Base-by-base conservation (phyloP, 148 eudicot species). In the Amaranthus hypochondriacus region DNA sequence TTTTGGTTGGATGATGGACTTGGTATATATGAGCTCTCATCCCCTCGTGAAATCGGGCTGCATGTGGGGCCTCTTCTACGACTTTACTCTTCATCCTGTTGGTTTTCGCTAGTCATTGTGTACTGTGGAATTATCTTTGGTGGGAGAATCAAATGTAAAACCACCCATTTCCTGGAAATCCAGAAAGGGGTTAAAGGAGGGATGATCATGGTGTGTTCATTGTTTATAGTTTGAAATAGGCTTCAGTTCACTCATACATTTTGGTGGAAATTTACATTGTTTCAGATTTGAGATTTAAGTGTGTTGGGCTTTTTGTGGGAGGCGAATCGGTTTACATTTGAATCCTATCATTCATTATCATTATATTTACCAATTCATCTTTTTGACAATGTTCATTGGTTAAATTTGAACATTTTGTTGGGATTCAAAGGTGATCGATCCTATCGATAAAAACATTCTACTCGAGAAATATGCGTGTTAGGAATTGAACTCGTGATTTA, bases 241-340 rank as follows among this genome's bases (percentile, higher is more conserved):
- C 52, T 55, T 67, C 18, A 18, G 18, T 18, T 18, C 65, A 47
- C 48, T 43, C 42, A 77, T 57, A 71, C 56, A 14, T 49, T 15
- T 52, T 47, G 74, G 56, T 43, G 51, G 67, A 62, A 42, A 12
- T 62, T 62, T 63, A 51, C 60, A 57, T 63, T 76, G 43, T 62
- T 76, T 53, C 55, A 70, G 69, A 51, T 76, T 76, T 76, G 69
- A 70, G 69, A 51, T 76, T 76, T 76, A 62, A 70, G 12, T 53
- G 63, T 70, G 13, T 70, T 54, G 44, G 62, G 55, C 21, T 49
- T 50, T 28, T 62, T 61, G 7, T 76, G 47, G 15, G 61, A 61
- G 62, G 47, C n/a, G 2, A 21, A 70, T 21, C 46, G 49, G 55
- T 3, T 46, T 39, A 49, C 65, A 67, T 12, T 18, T 39, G 70